Percentiles rank a stretch among this genome's conserved stretches.
These are phyloP conservation scores for Beauveria asiatica DNA, from an alignment of 2,329 filamentous ascomycete species.

Conservation along the genomic window DNA sequence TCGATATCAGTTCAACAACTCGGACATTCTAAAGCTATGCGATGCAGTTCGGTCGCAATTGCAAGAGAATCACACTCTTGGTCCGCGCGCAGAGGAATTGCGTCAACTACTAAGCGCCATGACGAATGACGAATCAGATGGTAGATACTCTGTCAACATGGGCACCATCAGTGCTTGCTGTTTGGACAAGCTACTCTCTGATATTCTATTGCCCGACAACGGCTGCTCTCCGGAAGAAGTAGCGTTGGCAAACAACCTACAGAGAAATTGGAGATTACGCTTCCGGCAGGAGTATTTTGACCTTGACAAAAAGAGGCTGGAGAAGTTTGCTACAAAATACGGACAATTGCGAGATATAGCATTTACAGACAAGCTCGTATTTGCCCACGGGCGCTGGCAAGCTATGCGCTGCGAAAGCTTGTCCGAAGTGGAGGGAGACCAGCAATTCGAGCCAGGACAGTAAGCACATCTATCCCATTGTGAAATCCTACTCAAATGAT, in stretches of 20 bases:
- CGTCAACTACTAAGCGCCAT: slow-evolving; percentile 31
- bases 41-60: slow-evolving; percentile 33
- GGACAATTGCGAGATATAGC: slow-evolving; percentile 34
- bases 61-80: slow-evolving; percentile 21
- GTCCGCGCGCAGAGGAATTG: slow-evolving; percentile 27
- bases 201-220: slow-evolving; percentile 25
- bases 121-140: slow-evolving; percentile 29
- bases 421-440: slow-evolving; percentile 32
- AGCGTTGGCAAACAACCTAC: slow-evolving; percentile 20
- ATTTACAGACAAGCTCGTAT: slow-evolving; percentile 25
- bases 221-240: slow-evolving; percentile 22
- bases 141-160: slow-evolving; percentile 27
- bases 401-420: slow-evolving; percentile 25
- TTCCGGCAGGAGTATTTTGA: slow-evolving; percentile 37
- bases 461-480: slow-evolving; percentile 23
- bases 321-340: slow-evolving; percentile 22
- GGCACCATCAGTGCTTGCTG: slow-evolving; percentile 29
- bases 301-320: slow-evolving; percentile 36
- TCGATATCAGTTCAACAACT: slow-evolving; percentile 5
- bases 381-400: slow-evolving; percentile 28
- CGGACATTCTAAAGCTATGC: slow-evolving; percentile 29
- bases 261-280: slow-evolving; percentile 34
- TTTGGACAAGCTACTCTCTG: slow-evolving; percentile 36
- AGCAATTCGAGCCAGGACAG: slow-evolving; percentile 39
- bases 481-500: not conserved